A percentile compares a stretch with the other conserved stretches of the same genome.
These are phyloP conservation scores for Macaranga tanarius DNA, from an alignment of 441 rosid genomes.

Conservation along the genomic window DNA sequence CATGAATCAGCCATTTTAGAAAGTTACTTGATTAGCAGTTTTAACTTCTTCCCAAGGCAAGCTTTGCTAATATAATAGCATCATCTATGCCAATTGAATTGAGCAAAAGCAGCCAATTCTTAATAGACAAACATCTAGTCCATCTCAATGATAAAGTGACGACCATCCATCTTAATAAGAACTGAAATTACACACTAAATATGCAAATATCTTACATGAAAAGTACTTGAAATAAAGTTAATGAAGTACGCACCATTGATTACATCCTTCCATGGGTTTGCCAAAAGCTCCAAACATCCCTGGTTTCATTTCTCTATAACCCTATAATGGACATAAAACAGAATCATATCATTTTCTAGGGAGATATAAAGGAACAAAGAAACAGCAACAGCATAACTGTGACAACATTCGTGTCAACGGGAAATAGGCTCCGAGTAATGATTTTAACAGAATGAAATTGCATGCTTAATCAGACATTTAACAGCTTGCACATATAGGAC, in stretches of 20 bases:
- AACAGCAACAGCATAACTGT: neutral
- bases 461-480: neutral
- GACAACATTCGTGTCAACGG: neutral
- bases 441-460: neutral
- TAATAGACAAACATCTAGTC: too few relatives aligned
- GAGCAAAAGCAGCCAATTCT: neutral
- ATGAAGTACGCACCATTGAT: constrained; percentile 60
- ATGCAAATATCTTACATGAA: neutral
- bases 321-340: constrained; percentile 37
- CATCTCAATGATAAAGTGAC: neutral
- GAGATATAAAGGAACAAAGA: neutral
- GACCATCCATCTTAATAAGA: neutral
- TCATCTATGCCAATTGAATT: neutral
- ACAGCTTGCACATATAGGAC: neutral
- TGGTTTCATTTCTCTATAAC: constrained; percentile 63
- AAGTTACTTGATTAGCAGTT: too few relatives aligned
- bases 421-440: neutral
- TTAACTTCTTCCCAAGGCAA: neutral
- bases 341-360: neutral
- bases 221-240: neutral
- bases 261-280: constrained; percentile 77
- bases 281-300: constrained; percentile 81
- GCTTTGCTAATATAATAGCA: neutral
- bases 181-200: neutral
- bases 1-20: too few relatives aligned